Percentiles rank a stretch among this genome's conserved stretches.
Evolutionary conservation across 2,329 filamentous ascomycete species (phyloP).

Genomic region (Colletotrichum tanaceti): DNA sequence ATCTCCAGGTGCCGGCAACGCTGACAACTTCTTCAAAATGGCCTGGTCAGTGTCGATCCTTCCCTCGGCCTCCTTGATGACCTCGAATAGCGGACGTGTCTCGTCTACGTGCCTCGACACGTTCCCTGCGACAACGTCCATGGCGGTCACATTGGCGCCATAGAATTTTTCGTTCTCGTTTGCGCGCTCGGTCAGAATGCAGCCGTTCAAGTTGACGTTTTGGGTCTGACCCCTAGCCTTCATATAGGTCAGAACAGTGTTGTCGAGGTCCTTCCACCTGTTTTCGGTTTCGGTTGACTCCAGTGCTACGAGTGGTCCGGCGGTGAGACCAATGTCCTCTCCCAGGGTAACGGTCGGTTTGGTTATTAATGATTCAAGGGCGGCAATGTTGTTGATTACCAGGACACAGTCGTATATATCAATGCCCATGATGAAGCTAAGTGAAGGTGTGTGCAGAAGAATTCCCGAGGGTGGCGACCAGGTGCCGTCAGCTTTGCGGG

Average conservation of each 20-base stretch:
- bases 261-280: constrained; percentile 63
- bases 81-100: constrained; percentile 75
- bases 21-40: constrained; percentile 72
- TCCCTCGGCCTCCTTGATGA: constrained; percentile 89
- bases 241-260: constrained; percentile 68
- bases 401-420: constrained; percentile 97
- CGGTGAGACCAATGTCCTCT: constrained; percentile 80
- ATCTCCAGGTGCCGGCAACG: constrained; percentile 81
- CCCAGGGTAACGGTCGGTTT: constrained; percentile 83
- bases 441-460: constrained; percentile 86
- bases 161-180: constrained; percentile 73
- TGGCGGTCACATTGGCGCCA: constrained; percentile 59
- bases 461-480: constrained; percentile 95
- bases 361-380: constrained; percentile 82
- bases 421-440: constrained; percentile 90
- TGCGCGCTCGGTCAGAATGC: constrained; percentile 65
- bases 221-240: constrained; percentile 69
- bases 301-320: constrained; percentile 75
- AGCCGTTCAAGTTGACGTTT: constrained; percentile 66
- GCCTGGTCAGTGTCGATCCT: constrained; percentile 78
- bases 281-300: constrained; percentile 65
- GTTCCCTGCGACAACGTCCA: constrained; percentile 69
- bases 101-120: constrained; percentile 66
- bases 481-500: constrained; percentile 83
- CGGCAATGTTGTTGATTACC: constrained; percentile 88